phyloP scores from a whole-genome alignment of 768 basidiomycete species.

The Pulveroboletus frians region DNA sequence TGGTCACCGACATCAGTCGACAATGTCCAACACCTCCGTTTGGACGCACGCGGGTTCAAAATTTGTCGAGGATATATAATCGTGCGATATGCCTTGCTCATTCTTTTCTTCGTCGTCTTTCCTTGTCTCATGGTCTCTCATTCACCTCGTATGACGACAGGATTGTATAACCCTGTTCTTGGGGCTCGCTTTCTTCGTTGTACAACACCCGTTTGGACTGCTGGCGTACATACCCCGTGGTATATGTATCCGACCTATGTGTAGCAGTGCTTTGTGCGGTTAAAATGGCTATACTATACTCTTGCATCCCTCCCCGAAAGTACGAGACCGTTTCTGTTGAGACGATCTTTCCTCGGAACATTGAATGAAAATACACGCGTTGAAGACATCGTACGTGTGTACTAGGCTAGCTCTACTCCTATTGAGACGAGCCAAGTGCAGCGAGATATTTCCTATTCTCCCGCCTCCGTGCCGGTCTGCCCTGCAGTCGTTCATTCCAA shows the following conservation, averaged over 20 bases:
- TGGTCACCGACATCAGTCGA: conserved; percentile 19
- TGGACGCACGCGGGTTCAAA: conserved; percentile 46
- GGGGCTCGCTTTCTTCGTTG: background rate
- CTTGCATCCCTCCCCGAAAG: background rate
- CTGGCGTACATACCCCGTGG: background rate
- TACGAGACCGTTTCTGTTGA: background rate
- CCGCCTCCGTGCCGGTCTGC: too few species aligned
- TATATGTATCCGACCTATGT: background rate
- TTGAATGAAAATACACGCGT: too few species aligned
- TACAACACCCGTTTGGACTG: background rate
- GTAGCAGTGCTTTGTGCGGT: too few species aligned
- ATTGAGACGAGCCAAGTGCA: too few species aligned
- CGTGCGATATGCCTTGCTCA: background rate
- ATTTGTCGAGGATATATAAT: conserved; percentile 39
- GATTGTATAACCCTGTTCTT: background rate
- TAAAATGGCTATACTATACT: background rate
- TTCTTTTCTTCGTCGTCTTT: background rate
- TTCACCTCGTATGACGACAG: background rate
- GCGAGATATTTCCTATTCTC: too few species aligned
- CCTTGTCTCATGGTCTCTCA: background rate
- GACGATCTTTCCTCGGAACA: background rate
- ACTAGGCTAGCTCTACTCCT: background rate
- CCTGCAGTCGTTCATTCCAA: too few species aligned
- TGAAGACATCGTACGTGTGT: background rate
- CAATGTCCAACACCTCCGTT: conserved; percentile 25